Base-by-base conservation (phyloP, 371 early-diverging fungal species). In the Mucor irregularis region DNA sequence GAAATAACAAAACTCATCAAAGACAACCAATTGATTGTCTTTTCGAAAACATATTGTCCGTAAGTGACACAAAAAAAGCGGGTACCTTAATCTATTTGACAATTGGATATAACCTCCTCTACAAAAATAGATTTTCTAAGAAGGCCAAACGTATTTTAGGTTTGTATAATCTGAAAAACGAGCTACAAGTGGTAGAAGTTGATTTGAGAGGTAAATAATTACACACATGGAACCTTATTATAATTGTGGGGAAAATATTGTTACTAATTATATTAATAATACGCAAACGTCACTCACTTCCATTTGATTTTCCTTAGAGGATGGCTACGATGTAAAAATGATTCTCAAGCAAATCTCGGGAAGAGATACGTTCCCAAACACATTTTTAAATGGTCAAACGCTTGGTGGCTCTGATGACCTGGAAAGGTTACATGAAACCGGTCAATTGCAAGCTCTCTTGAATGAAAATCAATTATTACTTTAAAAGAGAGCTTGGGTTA, bases 311-410 rank as follows among this genome's bases (percentile, higher is more conserved):
- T 6, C 25, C 5, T 35, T 42, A 73, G 73, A 59, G 9, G 73
- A 73, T 40, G 56, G 64, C 19, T 52, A 48, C 26, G 45, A 66
- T 28, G 64, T 73, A 0, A 73, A 73, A 40, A 59, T 61, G 49
- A 55, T 43, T 2, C 19, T 73, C 0, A 52, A 55, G 4, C 57
- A 66, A 21, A 42, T 69, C 8, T 62, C 73, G 10, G 67, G 57
- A 24, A 58, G 69, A 46, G 51, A 55, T 7, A 73, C 73, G 3
- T 73, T 69, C 39, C 73, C 73, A 5, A 73, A 73, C 37, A 57
- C 69, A 5, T 73, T 73, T 45, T 34, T 73, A 5, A 56, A 62
- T 34, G 67, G 64, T 11, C 22, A 61, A 28, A 58, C 61, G 5
- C 26, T 73, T 25, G 73, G 73, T 26, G 73, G 73, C 1, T 56